Percentiles rank a stretch among this genome's conserved stretches.
phyloP scores from a whole-genome alignment of 306 rosid genomes.

The Canavalia ensiformis region DNA sequence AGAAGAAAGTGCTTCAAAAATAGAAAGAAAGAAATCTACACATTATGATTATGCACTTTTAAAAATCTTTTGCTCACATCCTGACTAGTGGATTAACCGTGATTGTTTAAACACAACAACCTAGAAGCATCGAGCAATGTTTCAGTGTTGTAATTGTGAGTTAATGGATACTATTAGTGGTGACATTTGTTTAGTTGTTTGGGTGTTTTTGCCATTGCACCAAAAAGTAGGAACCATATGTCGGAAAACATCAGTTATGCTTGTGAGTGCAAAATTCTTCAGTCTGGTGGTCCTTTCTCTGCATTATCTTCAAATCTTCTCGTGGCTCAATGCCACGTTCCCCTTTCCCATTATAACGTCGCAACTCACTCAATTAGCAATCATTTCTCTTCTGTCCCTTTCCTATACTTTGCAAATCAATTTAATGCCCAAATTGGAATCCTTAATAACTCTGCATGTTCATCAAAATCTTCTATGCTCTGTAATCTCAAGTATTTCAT shows the following conservation, averaged over 20 bases:
- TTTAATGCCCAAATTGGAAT: background rate
- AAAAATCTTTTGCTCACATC: background rate
- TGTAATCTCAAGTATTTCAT: background rate
- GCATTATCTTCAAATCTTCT: background rate
- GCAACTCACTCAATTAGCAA: background rate
- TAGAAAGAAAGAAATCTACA: background rate
- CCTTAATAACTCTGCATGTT: background rate
- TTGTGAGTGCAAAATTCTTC: conserved; percentile 5
- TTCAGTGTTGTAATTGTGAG: background rate
- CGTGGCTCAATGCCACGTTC: conserved; percentile 10
- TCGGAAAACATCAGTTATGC: conserved; percentile 15
- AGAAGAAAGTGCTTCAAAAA: no score
- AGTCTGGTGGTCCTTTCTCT: conserved; percentile 12
- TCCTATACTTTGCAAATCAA: background rate
- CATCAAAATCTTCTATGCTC: background rate
- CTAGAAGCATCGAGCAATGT: background rate
- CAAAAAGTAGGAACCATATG: conserved; percentile 27
- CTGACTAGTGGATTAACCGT: background rate
- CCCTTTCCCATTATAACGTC: background rate
- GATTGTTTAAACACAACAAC: background rate
- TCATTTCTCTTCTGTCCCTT: background rate
- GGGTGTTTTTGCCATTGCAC: conserved; percentile 22
- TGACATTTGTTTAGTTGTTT: background rate
- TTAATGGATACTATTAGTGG: background rate
- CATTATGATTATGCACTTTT: background rate